Conservation (phyloP, 306 rosid species). For the peach (Prunus persica) region DNA sequence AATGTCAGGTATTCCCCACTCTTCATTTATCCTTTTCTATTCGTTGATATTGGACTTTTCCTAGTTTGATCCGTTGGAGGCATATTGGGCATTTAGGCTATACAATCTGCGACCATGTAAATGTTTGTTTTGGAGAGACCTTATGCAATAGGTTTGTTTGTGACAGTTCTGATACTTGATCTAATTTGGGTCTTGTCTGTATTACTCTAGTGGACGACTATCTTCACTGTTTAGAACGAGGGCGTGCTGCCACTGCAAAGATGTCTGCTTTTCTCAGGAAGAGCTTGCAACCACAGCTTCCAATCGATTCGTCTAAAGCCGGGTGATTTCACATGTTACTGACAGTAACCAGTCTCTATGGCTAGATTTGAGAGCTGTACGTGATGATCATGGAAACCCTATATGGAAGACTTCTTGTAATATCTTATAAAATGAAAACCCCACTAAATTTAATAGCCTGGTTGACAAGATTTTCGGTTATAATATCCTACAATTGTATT, state of each 20-base stretch:
- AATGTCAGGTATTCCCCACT: constrained; percentile 64
- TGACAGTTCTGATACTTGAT: not conserved
- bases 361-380: not conserved
- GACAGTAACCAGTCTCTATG: not conserved
- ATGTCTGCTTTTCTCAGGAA: constrained; percentile 76
- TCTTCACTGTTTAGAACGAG: constrained; percentile 84
- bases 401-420: not conserved
- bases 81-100: not conserved
- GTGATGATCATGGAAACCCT: not conserved
- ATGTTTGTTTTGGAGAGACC: not conserved
- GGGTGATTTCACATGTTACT: constrained; percentile 25
- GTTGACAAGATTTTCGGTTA: not conserved
- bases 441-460: not conserved
- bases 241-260: constrained; percentile 65
- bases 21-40: not conserved
- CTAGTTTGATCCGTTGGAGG: not conserved
- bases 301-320: constrained; percentile 37
- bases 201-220: constrained; percentile 67
- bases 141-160: not conserved
- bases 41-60: not conserved
- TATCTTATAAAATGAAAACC: not conserved
- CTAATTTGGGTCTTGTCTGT: constrained; percentile 29
- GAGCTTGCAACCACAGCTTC: constrained; percentile 52
- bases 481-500: not conserved
- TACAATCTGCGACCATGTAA: not conserved